phyloP scores from a whole-genome alignment of 2,329 filamentous ascomycete genomes.

The Venturia asperata region DNA sequence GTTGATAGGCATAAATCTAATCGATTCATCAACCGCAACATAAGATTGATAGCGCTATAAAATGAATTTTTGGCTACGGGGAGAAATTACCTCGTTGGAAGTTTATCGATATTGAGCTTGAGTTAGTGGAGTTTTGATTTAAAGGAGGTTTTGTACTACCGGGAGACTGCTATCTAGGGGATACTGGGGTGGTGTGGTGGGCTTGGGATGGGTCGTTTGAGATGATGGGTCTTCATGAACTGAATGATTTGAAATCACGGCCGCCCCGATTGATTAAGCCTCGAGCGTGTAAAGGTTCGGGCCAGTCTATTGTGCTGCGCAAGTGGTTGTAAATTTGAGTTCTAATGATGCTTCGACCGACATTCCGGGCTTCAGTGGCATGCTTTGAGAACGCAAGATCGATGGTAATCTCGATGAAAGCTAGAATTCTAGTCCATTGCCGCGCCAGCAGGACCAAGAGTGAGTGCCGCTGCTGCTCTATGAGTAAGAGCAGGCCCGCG shows the following conservation, averaged over 20 bases:
- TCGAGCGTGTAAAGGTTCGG: slow-evolving; percentile 49
- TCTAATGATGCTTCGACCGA: slow-evolving; percentile 44
- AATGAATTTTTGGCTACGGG: too few relatives aligned
- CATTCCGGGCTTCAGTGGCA: slow-evolving; percentile 42
- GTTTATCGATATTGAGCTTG: too few relatives aligned
- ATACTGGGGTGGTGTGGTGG: slow-evolving; percentile 36
- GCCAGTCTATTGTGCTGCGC: slow-evolving; percentile 53
- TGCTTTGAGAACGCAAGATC: slow-evolving; percentile 42
- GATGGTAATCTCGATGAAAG: slow-evolving; percentile 42
- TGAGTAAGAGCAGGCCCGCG: too few relatives aligned
- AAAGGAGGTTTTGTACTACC: too few relatives aligned
- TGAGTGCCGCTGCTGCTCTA: slow-evolving; percentile 49
- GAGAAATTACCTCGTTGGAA: too few relatives aligned
- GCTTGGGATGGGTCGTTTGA: slow-evolving; percentile 40
- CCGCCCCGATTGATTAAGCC: slow-evolving; percentile 51
- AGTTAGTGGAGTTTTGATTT: too few relatives aligned
- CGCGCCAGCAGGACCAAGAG: slow-evolving; percentile 46
- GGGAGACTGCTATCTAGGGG: too few relatives aligned
- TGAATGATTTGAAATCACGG: slow-evolving; percentile 29
- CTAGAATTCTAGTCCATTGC: slow-evolving; percentile 59
- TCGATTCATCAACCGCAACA: too few relatives aligned
- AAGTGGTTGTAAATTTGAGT: slow-evolving; percentile 48
- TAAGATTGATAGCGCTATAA: too few relatives aligned
- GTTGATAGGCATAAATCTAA: too few relatives aligned
- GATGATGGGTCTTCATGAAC: slow-evolving; percentile 17